phyloP scores from a whole-genome alignment of 352 stramenopile species.

The Phytophthora hybrid region DNA sequence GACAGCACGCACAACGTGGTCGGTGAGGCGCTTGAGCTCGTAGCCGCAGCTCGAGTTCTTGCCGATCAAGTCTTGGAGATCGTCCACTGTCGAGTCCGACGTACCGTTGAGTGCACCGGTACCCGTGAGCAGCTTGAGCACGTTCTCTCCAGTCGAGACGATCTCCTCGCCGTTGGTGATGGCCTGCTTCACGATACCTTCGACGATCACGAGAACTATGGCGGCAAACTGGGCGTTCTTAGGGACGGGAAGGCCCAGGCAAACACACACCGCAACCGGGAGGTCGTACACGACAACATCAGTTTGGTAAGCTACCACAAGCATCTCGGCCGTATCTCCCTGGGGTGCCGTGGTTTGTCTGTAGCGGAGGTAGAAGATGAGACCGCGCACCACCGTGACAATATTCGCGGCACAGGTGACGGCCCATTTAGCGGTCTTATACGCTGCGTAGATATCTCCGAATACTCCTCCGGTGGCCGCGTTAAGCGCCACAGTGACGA shows the following conservation, averaged over 20 bases:
- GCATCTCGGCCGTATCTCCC: constrained; percentile 22
- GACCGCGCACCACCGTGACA: constrained; percentile 10
- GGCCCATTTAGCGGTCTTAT: constrained; percentile 18
- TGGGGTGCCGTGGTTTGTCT: constrained; percentile 25
- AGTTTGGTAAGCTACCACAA: constrained; percentile 30
- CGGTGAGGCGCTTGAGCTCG: constrained; percentile 34
- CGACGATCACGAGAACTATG: constrained; percentile 22
- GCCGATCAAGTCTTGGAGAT: constrained; percentile 35
- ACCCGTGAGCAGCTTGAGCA: constrained; percentile 26
- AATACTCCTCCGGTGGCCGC: constrained; percentile 44
- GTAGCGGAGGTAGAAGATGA: constrained; percentile 44
- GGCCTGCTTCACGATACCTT: constrained; percentile 32
- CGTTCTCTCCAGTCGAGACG: constrained; percentile 28
- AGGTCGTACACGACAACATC: constrained; percentile 62
- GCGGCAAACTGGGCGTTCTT: constrained; percentile 15
- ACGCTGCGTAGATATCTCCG: constrained; percentile 17
- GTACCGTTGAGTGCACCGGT: constrained; percentile 21
- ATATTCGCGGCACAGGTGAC: constrained; percentile 33
- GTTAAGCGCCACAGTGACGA: constrained; percentile 44
- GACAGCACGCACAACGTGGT: constrained; percentile 29
- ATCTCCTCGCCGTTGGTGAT: constrained; percentile 33
- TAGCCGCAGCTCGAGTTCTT: constrained; percentile 35
- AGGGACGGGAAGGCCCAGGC: constrained; percentile 47
- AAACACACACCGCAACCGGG: constrained; percentile 55
- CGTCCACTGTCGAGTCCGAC: constrained; percentile 14